Base-by-base conservation (phyloP, 2,329 filamentous ascomycete species). In the Cercospora sp. region DNA sequence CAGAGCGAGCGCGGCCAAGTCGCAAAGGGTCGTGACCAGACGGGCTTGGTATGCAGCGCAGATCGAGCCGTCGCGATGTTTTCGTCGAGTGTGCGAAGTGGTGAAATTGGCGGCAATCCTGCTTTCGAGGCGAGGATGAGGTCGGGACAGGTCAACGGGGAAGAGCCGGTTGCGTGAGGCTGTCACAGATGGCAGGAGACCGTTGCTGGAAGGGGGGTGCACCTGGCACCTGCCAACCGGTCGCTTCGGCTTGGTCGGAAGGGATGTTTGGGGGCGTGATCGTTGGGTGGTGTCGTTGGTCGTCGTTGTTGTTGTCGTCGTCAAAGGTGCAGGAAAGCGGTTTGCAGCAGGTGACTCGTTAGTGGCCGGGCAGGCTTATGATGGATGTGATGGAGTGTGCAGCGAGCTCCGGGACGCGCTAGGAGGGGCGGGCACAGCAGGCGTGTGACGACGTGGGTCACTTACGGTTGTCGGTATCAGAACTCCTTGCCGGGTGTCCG, bases 151-250 rank as follows among this genome's bases (percentile, higher is more conserved):
- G 8, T 4, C 30, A 49, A 51, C 60, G 40, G 60, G 40, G 43
- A 32, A 49, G 43, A 24, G 24, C 43, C 28, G 60, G 43, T 45
- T 28, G 43, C 16, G 61, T 34, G 45, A 63, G 61, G 61, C 60
- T 62, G 40, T 21, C 43, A 45, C 37, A 30, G 28, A 63, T 34
- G 61, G 61, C 61, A 51, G 61, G 43, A 53, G 30, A 53, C n/a
- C 43, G 43, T 63, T 63, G 40, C 45, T 51, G 61, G 61, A 59
- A 59, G 55, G 55, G 55, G 55, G 28, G 18, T 51, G 45, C 45
- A 16, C 53, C 53, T 58, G 53, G 53, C 53, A 58, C 26, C 53
- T 32, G 53, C 55, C 32, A 2, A 18, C 16, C 28, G 28, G 12
- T 59, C 26, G 32, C 49, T 59, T 59, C 55, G 55, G 55, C 55